phyloP scores from a whole-genome alignment of 1,284 basidiomycete genomes.

The Trametes versicolor region DNA sequence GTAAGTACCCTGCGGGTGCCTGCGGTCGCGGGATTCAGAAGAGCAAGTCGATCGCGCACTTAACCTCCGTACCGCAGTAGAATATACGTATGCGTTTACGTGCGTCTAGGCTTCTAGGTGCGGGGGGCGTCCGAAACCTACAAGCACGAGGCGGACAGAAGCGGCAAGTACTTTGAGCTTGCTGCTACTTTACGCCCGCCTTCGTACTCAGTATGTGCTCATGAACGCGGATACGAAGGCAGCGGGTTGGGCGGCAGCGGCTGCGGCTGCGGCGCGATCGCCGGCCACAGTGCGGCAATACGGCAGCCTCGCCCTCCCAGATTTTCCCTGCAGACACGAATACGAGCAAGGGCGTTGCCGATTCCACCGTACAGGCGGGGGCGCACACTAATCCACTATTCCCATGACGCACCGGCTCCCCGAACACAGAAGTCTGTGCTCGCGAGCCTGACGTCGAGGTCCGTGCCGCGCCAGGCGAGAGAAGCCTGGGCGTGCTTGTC shows the following conservation, averaged over 20 bases:
- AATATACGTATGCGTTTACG: not conserved
- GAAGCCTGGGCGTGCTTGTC: constrained; percentile 17
- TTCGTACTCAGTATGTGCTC: not conserved
- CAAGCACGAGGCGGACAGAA: not conserved
- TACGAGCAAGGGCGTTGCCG: not conserved
- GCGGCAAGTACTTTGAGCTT: not conserved
- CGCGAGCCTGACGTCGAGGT: constrained; percentile 1
- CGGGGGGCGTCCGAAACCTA: constrained; percentile 1
- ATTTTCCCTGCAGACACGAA: not conserved
- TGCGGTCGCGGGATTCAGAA: constrained; percentile 15
- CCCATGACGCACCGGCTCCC: constrained; percentile 22
- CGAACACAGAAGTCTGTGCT: constrained; percentile 7
- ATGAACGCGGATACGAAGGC: too few species aligned
- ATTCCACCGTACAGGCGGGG: constrained; percentile 3
- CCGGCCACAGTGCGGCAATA: constrained; percentile 4
- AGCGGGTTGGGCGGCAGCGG: not conserved
- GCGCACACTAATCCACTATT: too few species aligned
- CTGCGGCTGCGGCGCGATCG: not conserved
- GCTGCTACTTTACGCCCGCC: not conserved
- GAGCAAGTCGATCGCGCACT: not conserved
- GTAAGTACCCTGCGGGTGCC: not conserved
- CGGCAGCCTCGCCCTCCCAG: not conserved
- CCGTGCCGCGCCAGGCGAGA: constrained; percentile 1
- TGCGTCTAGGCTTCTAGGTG: constrained; percentile 16
- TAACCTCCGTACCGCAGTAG: not conserved